Evolutionary conservation across 192 early-diverging fungal genomes (phyloP), one percentile per base, ranked within the genome.

Genomic region (Phycomyces blakesleeanus): DNA sequence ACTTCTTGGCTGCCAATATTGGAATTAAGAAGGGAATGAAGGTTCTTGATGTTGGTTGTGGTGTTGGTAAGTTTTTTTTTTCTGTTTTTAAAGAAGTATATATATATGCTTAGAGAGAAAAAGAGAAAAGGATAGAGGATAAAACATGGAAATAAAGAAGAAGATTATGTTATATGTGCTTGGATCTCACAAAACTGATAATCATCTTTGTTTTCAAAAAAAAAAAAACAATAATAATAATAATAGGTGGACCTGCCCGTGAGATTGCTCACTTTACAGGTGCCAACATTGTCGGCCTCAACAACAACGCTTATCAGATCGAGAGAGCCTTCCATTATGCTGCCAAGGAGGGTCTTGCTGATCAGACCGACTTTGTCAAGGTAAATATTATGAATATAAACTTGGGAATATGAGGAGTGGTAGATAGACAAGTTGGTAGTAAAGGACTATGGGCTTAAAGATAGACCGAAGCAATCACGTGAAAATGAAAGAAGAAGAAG

Each of bases 271-370:
- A 89, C 60, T 92, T 97, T 61, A 87, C 89, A n/a, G 94, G 91
- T 16, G 91, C 93, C 27, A 85, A 89, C 58, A 82, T 98, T 53
- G 90, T 89, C 3, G 95, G 96, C n/a, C 73, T 98, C 37, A 98
- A 98, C 79, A 98, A 97, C 85, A 98, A 98, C 75, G 88, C 90
- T 42, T 94, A 97, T 68, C 95, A 98, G 77, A 87, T 97, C 61
- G 70, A 87, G 42, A 84, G 93, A 15, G 92, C 89, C 47, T 72
- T 71, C 24, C 80, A 85, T 47, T 90, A 95, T 59, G 87, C 91
- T 40, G 74, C 76, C 57, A 84, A 84, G 68, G 70, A 76, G 50
- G 85, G 88, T 29, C 84, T 96, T 27, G 75, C 84, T 11, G 58
- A 76, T 12, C 67, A 73, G 37, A 72, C 76, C 9, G 60, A 72